Evolutionary conservation across 805 yeast genomes (phyloP).

Genomic region (Candida wancherniae): DNA sequence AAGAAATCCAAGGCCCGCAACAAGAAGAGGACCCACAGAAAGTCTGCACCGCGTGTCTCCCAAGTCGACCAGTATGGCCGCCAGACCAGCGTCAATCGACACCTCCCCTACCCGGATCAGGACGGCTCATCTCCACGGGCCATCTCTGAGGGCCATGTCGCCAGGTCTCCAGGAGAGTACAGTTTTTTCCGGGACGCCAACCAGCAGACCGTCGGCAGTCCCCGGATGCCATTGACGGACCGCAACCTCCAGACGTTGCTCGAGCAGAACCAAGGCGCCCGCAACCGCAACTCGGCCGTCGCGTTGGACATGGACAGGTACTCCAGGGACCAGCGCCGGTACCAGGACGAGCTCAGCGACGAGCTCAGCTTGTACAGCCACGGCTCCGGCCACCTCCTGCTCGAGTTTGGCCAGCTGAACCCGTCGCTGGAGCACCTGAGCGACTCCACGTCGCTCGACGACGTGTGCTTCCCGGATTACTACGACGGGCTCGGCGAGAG

Average conservation of each 20-base stretch:
- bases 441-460: slow-evolving; percentile 74
- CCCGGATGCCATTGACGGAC: slow-evolving; percentile 32
- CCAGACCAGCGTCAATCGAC: not conserved
- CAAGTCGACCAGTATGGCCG: slow-evolving; percentile 1
- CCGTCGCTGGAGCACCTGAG: slow-evolving; percentile 60
- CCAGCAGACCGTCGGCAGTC: slow-evolving; percentile 3
- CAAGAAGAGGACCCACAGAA: slow-evolving; percentile 9
- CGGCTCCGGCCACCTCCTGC: slow-evolving; percentile 11
- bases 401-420: slow-evolving; percentile 50
- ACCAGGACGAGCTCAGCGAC: slow-evolving; percentile 7
- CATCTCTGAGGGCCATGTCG: not conserved
- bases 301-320: slow-evolving; percentile 40
- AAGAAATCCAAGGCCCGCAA: slow-evolving; percentile 10
- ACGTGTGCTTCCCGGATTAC: slow-evolving; percentile 86
- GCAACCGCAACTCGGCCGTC: slow-evolving; percentile 19
- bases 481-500: slow-evolving; percentile 28
- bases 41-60: not conserved
- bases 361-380: slow-evolving; percentile 8
- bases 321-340: slow-evolving; percentile 27
- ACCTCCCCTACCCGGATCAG: slow-evolving; percentile 1
- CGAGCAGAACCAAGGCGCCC: slow-evolving; percentile 11
- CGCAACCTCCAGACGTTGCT: slow-evolving; percentile 30
- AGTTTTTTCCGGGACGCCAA: slow-evolving; percentile 2
- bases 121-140: not conserved
- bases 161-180: not conserved